Evolutionary conservation across 2,329 filamentous ascomycete species (phyloP), one percentile per base, ranked within the genome.

Genomic region (Fonsecaea nubica): DNA sequence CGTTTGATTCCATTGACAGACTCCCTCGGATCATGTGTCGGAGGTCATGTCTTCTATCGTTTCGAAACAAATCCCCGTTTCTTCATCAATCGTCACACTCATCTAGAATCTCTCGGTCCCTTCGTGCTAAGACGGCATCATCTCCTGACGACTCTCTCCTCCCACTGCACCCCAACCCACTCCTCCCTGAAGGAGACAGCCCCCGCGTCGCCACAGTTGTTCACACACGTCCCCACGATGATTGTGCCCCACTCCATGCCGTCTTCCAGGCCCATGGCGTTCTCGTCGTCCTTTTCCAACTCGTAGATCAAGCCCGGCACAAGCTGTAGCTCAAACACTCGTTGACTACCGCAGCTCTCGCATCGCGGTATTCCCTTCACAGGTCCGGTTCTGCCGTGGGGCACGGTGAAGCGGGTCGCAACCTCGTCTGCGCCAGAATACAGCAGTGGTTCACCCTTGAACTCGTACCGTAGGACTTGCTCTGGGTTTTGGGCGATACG

Each of bases 161-260:
- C 95, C 95, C 94, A 99, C 79, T 99, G 95, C 70, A 98, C 95
- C 6, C 94, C 95, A n/a, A 87, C 89, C 94, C 95, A 99, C 79
- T 99, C 95, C 82, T 98, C 95, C 18, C 93, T 75, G 79, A 96
- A 98, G 1, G 89, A 92, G 0, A 89, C 86, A 74, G 88, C 84
- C 0, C 88, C 90, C 6, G 86, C 85, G 5, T 78, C 77, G 15
- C 87, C 86, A 76, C 95, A 98, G 77, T 98, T 92, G 75, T 80
- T 86, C 71, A 85, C 87, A 77, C 95, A 99, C 7, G 96, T 92
- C 0, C 88, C 93, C 42, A 98, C 82, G 65, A 99, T 87, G 8
- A 99, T 86, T 0, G 93, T 98, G 0, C 94, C 94, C 95, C 95
- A 99, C 75, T 99, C 95, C 95, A 99, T 99, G 0, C 93, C 95